A percentile compares a stretch with the other conserved stretches of the same genome.
These are phyloP conservation scores for Vaccinium darrowii DNA, from an alignment of 148 eudicot genomes.

Conservation along the genomic window DNA sequence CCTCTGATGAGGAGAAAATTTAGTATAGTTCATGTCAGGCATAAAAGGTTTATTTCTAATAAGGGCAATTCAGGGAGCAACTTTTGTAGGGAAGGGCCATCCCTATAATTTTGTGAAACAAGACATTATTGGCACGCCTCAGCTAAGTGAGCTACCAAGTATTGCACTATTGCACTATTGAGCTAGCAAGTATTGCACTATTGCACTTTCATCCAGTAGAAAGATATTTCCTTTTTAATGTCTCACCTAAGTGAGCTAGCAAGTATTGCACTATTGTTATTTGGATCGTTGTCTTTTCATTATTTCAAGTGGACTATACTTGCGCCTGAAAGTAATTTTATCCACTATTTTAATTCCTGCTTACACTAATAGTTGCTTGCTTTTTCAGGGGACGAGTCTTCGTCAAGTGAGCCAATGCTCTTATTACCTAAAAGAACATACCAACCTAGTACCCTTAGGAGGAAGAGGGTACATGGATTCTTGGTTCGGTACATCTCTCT, in stretches of 20 bases:
- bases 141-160: not conserved
- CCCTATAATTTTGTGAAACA: not conserved
- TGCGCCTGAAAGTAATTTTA: not conserved
- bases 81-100: not conserved
- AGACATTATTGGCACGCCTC: not conserved
- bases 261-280: not conserved
- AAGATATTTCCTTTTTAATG: too few species aligned
- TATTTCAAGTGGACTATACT: not conserved
- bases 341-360: not conserved
- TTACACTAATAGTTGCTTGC: not conserved
- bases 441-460: slow-evolving; percentile 90
- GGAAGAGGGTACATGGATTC: slow-evolving; percentile 89
- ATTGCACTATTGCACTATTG: not conserved
- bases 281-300: not conserved
- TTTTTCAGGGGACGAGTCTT: slow-evolving; percentile 55
- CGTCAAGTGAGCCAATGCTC: slow-evolving; percentile 66
- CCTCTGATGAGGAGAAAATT: not conserved
- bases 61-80: too few species aligned
- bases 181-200: not conserved
- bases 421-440: slow-evolving; percentile 73
- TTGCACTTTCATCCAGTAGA: not conserved
- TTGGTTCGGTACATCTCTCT: slow-evolving; percentile 63
- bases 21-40: not conserved
- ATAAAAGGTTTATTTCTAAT: not conserved
- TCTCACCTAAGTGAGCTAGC: not conserved